phyloP scores from a whole-genome alignment of 1,284 basidiomycete species.

The Cryptococcus sp. region DNA sequence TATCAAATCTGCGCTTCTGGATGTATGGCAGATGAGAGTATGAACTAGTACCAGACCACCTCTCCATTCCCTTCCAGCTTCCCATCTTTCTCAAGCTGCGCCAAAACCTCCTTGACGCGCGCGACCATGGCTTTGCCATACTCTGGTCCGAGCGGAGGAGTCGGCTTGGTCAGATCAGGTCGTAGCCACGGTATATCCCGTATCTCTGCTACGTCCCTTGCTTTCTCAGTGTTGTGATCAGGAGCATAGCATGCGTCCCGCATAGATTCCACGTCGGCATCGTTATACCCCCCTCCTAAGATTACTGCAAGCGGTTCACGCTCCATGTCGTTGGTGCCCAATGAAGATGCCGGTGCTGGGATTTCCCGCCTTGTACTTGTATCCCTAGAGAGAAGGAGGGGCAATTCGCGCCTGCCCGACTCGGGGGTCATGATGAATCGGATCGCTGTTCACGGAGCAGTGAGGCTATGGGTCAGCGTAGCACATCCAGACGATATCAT shows the following conservation, averaged over 20 bases:
- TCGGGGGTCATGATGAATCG: constrained; percentile 1
- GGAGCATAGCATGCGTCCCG: background rate
- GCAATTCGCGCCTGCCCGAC: background rate
- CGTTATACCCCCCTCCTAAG: background rate
- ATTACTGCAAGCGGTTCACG: background rate
- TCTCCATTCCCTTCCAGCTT: background rate
- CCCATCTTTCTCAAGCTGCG: background rate
- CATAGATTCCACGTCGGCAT: background rate
- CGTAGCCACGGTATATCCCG: background rate
- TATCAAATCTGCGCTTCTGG: too few species aligned
- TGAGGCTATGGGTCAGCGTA: background rate
- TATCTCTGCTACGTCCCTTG: background rate
- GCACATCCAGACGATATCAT: too few species aligned
- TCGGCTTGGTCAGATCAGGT: background rate
- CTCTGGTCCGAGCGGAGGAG: background rate
- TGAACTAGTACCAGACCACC: background rate
- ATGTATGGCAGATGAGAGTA: too few species aligned
- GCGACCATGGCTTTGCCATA: constrained; percentile 1
- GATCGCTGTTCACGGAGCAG: background rate
- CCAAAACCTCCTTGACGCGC: background rate
- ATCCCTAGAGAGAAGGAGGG: background rate
- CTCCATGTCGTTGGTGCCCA: background rate
- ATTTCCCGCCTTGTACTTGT: background rate
- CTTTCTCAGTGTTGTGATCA: background rate
- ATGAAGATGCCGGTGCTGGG: background rate